Base-by-base conservation (phyloP, 352 stramenopile genomes). In the Phytopythium litorale region DNA sequence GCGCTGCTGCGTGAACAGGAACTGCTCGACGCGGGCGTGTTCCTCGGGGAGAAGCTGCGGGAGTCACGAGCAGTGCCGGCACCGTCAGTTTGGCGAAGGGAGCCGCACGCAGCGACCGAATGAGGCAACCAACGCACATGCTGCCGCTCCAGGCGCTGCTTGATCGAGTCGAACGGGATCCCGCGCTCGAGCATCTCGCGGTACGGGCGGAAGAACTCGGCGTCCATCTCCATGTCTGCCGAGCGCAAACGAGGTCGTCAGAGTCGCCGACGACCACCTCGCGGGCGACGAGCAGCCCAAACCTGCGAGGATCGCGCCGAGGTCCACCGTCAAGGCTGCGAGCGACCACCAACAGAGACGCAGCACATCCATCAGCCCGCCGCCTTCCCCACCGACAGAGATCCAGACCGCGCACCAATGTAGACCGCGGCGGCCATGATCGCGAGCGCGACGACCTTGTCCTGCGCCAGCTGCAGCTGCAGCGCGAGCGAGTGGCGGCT, bases 71-170 rank as follows among this genome's bases (percentile, higher is more conserved):
- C 11, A 13, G 12, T 4, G 18, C 1, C 58, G 28, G 28, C 21
- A 62, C 18, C 37, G 35, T 43, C 40, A 56, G 45, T 32, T 50
- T 3, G 52, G 18, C n/a, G 16, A 2, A 23, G 40, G 5, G 53
- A 43, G 23, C 21, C 30, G 19, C 11, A 18, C 18, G 0, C n/a
- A 23, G 40, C 15, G 42, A 25, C 11, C 16, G 5, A 21, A 43
- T 52, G 35, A 11, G 37, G 9, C 32, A 59, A 37, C 2, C 7
- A 11, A 63, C 64, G 52, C 65, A 90, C 79, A 25, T 91, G 78
- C 38, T 91, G 80, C 9, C 81, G 80, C 52, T 90, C 78, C 42
- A 91, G 75, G 46, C 87, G 84, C 61, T 91, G 80, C 40, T 79
- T 73, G 46, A 93, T 87, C 6, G 79, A 75, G 3, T 85, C 73